A percentile compares a stretch with the other conserved stretches of the same genome.
phyloP scores from a whole-genome alignment of 306 rosid genomes.

The Nissolia schottii region DNA sequence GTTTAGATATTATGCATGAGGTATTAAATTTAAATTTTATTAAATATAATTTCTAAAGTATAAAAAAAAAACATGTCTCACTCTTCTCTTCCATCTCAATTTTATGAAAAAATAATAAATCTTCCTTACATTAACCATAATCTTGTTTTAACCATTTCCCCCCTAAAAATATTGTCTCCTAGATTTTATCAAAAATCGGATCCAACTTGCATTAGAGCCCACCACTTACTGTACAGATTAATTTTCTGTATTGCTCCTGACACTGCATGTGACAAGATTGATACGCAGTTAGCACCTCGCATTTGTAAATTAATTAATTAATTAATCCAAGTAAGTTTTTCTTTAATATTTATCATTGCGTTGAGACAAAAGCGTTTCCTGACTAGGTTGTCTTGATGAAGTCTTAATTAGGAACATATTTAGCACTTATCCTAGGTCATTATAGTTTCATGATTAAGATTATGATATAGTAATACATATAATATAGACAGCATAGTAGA shows the following conservation, averaged over 20 bases:
- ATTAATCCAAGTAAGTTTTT: background rate
- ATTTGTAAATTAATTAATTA: background rate
- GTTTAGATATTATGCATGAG: no score
- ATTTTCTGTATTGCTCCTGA: background rate
- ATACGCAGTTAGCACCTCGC: background rate
- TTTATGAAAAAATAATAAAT: no score
- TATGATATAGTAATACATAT: no score
- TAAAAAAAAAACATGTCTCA: no score
- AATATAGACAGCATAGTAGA: background rate
- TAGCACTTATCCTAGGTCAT: background rate
- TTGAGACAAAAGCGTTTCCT: background rate
- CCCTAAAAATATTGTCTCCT: background rate
- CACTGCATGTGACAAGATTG: background rate
- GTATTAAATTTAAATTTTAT: no score
- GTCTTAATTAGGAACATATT: background rate
- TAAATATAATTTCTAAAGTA: no score
- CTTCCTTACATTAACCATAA: no score
- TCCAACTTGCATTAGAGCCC: background rate
- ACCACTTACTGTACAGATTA: background rate
- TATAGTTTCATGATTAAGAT: background rate
- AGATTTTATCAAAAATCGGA: background rate
- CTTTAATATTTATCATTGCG: conserved; percentile 5
- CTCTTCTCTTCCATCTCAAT: no score
- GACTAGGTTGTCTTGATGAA: background rate
- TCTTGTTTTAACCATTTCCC: no score